Conservation (phyloP, 257 asterid genomes). For the Solanum microdontum region DNA sequence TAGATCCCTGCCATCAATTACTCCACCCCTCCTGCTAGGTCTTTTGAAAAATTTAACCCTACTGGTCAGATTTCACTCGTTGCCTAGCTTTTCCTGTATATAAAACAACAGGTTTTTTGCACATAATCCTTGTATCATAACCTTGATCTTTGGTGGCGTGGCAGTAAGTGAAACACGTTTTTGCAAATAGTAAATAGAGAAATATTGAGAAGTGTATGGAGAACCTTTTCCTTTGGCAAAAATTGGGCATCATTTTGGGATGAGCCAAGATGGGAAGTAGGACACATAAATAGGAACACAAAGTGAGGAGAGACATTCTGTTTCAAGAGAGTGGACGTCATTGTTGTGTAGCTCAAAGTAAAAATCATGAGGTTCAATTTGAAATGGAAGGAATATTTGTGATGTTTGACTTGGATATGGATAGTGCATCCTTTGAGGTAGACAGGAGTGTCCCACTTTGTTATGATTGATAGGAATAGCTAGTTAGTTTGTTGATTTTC, state of each 20-base stretch:
- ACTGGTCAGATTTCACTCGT: not conserved
- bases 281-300: not conserved
- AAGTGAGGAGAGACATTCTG: not conserved
- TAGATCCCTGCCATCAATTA: not conserved
- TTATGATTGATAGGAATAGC: not conserved
- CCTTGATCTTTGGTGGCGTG: not conserved
- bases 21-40: not conserved
- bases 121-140: not conserved
- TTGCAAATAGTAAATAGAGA: not conserved
- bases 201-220: not conserved
- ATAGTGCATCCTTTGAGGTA: not conserved
- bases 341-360: not conserved
- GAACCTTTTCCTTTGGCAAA: not conserved
- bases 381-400: not conserved
- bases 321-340: not conserved
- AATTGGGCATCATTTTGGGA: not conserved
- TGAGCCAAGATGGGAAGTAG: not conserved
- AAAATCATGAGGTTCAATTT: not conserved
- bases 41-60: not conserved
- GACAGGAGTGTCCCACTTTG: not conserved
- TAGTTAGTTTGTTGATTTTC: not conserved
- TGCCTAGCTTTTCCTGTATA: not conserved
- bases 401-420: not conserved
- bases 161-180: not conserved
- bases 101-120: not conserved